phyloP scores from a whole-genome alignment of 169 alveolate species.

The Perkinsus marinus region DNA sequence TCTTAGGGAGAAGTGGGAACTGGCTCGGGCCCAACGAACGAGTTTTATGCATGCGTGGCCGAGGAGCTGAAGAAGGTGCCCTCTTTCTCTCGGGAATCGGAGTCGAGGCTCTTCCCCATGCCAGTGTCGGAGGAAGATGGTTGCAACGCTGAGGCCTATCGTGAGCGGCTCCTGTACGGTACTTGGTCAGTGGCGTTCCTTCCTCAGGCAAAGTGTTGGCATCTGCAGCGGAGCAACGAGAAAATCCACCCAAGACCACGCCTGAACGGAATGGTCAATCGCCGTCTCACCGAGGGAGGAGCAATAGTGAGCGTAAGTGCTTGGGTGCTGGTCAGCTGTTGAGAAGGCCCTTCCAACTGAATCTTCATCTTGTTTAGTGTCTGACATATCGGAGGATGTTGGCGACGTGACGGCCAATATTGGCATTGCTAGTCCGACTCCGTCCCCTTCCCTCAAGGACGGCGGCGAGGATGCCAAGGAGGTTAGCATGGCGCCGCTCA shows the following conservation, averaged over 20 bases:
- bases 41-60: conserved; percentile 25
- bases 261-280: background rate
- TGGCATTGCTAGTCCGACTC: background rate
- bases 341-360: background rate
- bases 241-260: background rate
- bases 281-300: background rate
- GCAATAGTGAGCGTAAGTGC: background rate
- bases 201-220: background rate
- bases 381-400: background rate
- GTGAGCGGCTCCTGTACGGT: background rate
- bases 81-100: background rate
- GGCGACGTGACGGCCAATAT: background rate
- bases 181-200: background rate
- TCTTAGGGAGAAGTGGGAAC: conserved; percentile 16
- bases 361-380: background rate
- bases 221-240: background rate
- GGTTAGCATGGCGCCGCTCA: no score
- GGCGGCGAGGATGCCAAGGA: background rate
- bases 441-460: background rate
- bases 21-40: conserved; percentile 32
- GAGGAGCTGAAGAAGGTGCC: background rate
- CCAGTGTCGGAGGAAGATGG: background rate
- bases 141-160: background rate
- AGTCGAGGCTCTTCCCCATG: background rate
- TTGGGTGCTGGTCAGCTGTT: background rate